phyloP scores from a whole-genome alignment of 495 filamentous ascomycete species.

The Penicillium maclennaniae region DNA sequence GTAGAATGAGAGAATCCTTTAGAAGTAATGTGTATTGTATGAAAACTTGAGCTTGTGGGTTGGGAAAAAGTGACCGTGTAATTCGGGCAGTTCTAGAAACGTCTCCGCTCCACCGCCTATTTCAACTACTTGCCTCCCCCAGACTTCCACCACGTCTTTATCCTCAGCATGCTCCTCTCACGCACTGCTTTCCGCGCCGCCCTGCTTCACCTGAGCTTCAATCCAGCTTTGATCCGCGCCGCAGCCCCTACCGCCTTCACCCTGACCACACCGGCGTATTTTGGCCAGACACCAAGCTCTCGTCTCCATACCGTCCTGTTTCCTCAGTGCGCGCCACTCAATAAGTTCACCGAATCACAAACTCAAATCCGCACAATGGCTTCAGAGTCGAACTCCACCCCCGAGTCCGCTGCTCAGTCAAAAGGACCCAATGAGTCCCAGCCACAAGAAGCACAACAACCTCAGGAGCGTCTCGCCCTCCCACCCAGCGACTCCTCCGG shows the following conservation, averaged over 20 bases:
- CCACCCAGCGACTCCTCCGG: constrained; percentile 23
- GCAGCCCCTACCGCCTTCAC: constrained; percentile 9
- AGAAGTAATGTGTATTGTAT: not conserved
- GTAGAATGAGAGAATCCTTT: not conserved
- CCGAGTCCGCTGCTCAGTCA: not conserved
- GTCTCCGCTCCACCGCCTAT: constrained; percentile 17
- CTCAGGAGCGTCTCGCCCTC: constrained; percentile 24
- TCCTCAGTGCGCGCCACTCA: constrained; percentile 20
- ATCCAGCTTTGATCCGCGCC: constrained; percentile 22
- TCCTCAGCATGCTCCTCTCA: constrained; percentile 23
- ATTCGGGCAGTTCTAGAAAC: constrained; percentile 29
- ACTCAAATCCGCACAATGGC: constrained; percentile 22
- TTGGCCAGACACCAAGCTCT: constrained; percentile 6
- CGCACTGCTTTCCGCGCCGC: constrained; percentile 28
- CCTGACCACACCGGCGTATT: not conserved
- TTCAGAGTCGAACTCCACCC: not conserved
- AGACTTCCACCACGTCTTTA: constrained; percentile 1
- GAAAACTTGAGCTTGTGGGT: not conserved
- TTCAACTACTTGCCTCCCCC: constrained; percentile 5
- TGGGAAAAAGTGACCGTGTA: not conserved
- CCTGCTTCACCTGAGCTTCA: constrained; percentile 28
- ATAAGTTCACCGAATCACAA: constrained; percentile 1
- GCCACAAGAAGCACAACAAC: constrained; percentile 7
- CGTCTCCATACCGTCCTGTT: constrained; percentile 23
- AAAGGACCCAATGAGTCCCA: constrained; percentile 13